Conservation (phyloP, 768 basidiomycete genomes). For the Ephemerocybe angulata region DNA sequence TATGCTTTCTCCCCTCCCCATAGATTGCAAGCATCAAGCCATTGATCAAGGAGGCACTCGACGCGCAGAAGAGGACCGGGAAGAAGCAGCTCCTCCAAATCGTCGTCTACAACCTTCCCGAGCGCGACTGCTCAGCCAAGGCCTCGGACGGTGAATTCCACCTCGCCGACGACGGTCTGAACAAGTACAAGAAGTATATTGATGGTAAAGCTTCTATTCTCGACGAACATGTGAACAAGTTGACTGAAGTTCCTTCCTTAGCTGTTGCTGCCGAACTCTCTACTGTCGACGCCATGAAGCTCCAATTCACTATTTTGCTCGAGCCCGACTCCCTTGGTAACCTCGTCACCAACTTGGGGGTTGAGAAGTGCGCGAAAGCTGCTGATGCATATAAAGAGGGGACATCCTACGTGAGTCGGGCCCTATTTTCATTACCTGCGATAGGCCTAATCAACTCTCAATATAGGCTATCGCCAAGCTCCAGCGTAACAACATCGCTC, state of each 20-base stretch:
- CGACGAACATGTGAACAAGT: not conserved
- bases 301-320: conserved; percentile 26
- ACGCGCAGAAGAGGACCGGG: conserved; percentile 7
- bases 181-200: conserved; percentile 30
- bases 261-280: conserved; percentile 17
- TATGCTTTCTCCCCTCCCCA: not conserved
- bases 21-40: conserved; percentile 9
- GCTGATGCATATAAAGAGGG: conserved; percentile 24
- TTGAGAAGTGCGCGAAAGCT: conserved; percentile 28
- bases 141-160: conserved; percentile 30
- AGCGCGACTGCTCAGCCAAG: conserved; percentile 32
- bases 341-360: conserved; percentile 25
- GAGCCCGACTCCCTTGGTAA: conserved; percentile 34
- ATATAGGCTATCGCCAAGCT: conserved; percentile 28
- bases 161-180: conserved; percentile 24
- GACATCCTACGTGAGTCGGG: conserved; percentile 14
- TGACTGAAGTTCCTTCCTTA: not conserved
- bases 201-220: conserved; percentile 12
- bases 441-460: no score
- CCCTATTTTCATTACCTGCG: no score
- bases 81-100: conserved; percentile 26
- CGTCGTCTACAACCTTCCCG: conserved; percentile 33
- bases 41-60: conserved; percentile 8
- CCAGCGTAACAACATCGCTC: not conserved
- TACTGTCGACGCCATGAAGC: conserved; percentile 15